Conservation (phyloP, 2,329 filamentous ascomycete species). For the Botryotinia calthae region DNA sequence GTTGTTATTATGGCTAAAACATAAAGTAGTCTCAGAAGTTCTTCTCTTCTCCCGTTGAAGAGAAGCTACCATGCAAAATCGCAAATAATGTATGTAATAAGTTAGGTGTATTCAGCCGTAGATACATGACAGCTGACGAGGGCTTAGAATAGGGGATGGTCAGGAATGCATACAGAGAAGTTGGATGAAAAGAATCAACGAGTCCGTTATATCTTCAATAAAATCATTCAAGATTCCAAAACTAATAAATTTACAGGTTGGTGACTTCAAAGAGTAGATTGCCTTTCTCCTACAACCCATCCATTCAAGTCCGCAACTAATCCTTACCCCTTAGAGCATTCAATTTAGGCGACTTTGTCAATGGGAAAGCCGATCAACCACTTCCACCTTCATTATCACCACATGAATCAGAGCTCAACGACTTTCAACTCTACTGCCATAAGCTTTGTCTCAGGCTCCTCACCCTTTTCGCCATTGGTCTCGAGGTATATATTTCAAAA, state of each 20-base stretch:
- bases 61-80: slow-evolving; percentile 75
- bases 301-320: slow-evolving; percentile 1
- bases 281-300: slow-evolving; percentile 30
- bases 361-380: slow-evolving; percentile 69
- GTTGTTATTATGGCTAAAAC: slow-evolving; percentile 13
- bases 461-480: slow-evolving; percentile 72
- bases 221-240: background rate
- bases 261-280: slow-evolving; percentile 80
- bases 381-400: slow-evolving; percentile 63
- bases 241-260: slow-evolving; percentile 50
- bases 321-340: slow-evolving; percentile 63
- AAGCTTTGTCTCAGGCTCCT: slow-evolving; percentile 70
- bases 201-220: slow-evolving; percentile 45
- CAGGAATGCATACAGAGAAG: slow-evolving; percentile 82
- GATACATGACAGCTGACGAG: slow-evolving; percentile 20
- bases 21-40: slow-evolving; percentile 62
- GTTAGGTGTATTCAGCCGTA: slow-evolving; percentile 13
- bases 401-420: slow-evolving; percentile 58
- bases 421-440: slow-evolving; percentile 71
- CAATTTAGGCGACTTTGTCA: slow-evolving; percentile 79
- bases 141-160: slow-evolving; percentile 80
- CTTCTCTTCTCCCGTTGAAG: slow-evolving; percentile 66
- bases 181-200: slow-evolving; percentile 81
- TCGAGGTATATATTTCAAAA: slow-evolving; percentile 51
- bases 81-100: slow-evolving; percentile 51